Percentiles rank a stretch among this genome's conserved stretches.
Evolutionary conservation across 805 yeast genomes (phyloP).

Genomic region (Cyberlindnera subsufficiens): DNA sequence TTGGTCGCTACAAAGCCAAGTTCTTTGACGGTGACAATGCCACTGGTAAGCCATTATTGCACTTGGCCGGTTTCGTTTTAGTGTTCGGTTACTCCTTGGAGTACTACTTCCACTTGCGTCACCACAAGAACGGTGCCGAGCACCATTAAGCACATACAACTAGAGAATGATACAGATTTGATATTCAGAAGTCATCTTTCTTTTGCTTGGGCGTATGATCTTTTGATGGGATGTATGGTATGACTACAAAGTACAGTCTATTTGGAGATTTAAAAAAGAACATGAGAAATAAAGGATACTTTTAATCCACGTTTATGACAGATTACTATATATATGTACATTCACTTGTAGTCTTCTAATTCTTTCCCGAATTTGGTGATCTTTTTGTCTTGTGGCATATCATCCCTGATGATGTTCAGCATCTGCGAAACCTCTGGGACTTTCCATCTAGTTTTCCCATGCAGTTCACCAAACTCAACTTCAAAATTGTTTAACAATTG

Average conservation of each 20-base stretch:
- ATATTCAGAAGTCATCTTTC: not conserved
- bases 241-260: not conserved
- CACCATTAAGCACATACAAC: conserved; percentile 1
- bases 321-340: not conserved
- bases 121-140: conserved; percentile 41
- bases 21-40: conserved; percentile 82
- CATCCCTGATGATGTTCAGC: conserved; percentile 30
- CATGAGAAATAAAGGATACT: not conserved
- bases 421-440: conserved; percentile 42
- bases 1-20: conserved; percentile 78
- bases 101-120: conserved; percentile 84
- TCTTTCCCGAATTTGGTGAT: conserved; percentile 2
- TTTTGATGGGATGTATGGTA: not conserved
- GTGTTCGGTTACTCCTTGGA: conserved; percentile 84
- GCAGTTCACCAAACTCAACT: conserved; percentile 35
- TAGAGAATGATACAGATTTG: not conserved
- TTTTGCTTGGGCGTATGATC: not conserved
- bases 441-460: conserved; percentile 56
- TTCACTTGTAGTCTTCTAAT: conserved; percentile 5
- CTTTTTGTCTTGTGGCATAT: conserved; percentile 1
- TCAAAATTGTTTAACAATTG: conserved; percentile 48
- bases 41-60: conserved; percentile 77
- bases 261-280: too few species aligned
- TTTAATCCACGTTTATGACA: conserved; percentile 4
- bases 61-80: conserved; percentile 63